phyloP scores from a whole-genome alignment of 176 grass and related monocot genomes.

The Paspalum vaginatum region DNA sequence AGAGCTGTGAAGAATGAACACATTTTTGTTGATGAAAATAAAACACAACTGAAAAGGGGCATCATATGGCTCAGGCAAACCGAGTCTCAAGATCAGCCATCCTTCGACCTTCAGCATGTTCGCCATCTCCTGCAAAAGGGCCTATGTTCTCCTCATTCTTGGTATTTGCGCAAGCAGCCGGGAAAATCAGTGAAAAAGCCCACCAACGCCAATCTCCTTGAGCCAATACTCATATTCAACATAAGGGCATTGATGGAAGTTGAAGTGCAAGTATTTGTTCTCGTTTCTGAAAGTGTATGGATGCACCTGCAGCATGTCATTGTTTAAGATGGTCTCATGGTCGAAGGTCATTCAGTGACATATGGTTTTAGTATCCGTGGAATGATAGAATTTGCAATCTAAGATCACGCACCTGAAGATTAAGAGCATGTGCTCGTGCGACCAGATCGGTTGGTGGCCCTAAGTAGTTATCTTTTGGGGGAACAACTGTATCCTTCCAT shows the following conservation, averaged over 20 bases:
- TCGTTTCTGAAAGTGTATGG: constrained; percentile 76
- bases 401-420: constrained; percentile 58
- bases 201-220: constrained; percentile 50
- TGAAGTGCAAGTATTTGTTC: constrained; percentile 56
- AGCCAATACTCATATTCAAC: constrained; percentile 70
- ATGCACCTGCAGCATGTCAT: constrained; percentile 59
- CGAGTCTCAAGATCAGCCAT: constrained; percentile 30
- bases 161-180: constrained; percentile 60
- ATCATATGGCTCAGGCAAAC: not conserved
- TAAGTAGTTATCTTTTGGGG: constrained; percentile 48
- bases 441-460: constrained; percentile 63
- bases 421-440: constrained; percentile 63
- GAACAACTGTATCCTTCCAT: constrained; percentile 85
- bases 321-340: constrained; percentile 11
- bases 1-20: not conserved
- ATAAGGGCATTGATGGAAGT: constrained; percentile 75
- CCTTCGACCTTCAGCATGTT: constrained; percentile 51
- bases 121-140: constrained; percentile 48
- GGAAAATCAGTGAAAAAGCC: constrained; percentile 80
- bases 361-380: not conserved
- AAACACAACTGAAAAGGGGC: not conserved
- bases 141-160: constrained; percentile 49
- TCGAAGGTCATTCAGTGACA: not conserved
- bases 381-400: not conserved
- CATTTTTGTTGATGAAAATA: not conserved